Conservation (phyloP, 306 rosid species). For the Pueraria montana region DNA sequence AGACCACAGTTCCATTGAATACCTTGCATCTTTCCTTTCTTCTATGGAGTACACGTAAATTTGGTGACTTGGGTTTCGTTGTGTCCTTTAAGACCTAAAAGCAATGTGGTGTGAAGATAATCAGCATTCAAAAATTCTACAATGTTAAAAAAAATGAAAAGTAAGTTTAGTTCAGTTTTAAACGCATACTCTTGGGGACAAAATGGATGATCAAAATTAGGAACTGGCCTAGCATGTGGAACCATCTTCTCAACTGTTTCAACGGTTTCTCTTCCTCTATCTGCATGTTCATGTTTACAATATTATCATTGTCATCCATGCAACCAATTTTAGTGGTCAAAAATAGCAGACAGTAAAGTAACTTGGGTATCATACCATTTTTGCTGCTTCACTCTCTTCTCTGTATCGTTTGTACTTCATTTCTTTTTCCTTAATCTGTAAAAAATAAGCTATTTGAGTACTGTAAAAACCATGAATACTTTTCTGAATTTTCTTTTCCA, state of each 20-base stretch:
- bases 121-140: background rate
- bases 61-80: slow-evolving; percentile 87
- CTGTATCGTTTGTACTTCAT: slow-evolving; percentile 84
- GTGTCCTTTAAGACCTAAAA: slow-evolving; percentile 69
- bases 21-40: slow-evolving; percentile 68
- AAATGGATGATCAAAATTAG: slow-evolving; percentile 79
- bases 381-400: slow-evolving; percentile 93
- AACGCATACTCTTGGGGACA: slow-evolving; percentile 75
- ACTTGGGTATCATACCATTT: slow-evolving; percentile 62
- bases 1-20: slow-evolving; percentile 56
- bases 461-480: background rate
- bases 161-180: background rate
- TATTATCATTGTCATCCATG: background rate
- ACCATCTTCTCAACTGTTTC: slow-evolving; percentile 93
- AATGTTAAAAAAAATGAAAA: background rate
- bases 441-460: slow-evolving; percentile 38
- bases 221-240: slow-evolving; percentile 89
- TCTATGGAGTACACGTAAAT: slow-evolving; percentile 71
- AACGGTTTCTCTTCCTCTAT: slow-evolving; percentile 91
- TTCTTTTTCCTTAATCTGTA: slow-evolving; percentile 89
- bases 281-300: slow-evolving; percentile 53
- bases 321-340: background rate
- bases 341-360: background rate
- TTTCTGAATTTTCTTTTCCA: background rate
- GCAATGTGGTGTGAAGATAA: background rate